Evolutionary conservation across 164 flowering plant genomes (phyloP).

Genomic region (Stephania japonica): DNA sequence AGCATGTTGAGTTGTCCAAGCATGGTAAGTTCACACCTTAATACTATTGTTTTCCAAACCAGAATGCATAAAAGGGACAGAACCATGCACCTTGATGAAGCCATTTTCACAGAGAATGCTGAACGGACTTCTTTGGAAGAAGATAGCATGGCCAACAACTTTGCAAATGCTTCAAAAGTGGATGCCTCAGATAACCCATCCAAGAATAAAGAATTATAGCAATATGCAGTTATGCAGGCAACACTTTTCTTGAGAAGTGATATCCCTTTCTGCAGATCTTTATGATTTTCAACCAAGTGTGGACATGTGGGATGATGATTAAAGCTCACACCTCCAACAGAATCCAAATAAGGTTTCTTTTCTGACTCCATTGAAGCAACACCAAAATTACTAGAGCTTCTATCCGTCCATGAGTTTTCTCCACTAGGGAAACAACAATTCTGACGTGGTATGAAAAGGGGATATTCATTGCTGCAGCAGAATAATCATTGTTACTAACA

Average conservation of each 20-base stretch:
- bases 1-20: no score
- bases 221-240: conserved; percentile 85
- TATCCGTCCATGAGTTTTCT: conserved; percentile 88
- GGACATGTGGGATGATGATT: conserved; percentile 75
- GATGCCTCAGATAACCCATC: conserved; percentile 79
- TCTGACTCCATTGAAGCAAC: conserved; percentile 89
- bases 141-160: conserved; percentile 68
- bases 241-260: conserved; percentile 95
- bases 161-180: conserved; percentile 93
- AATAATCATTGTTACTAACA: conserved; percentile 7
- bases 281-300: conserved; percentile 77
- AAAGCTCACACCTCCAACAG: conserved; percentile 64
- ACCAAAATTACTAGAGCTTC: conserved; percentile 84
- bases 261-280: conserved; percentile 94
- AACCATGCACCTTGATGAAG: conserved; percentile 64
- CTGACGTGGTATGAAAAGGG: conserved; percentile 92
- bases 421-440: conserved; percentile 65
- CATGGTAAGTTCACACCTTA: not conserved
- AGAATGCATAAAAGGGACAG: not conserved
- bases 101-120: conserved; percentile 59
- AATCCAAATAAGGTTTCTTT: conserved; percentile 55
- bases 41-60: not conserved
- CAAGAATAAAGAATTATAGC: conserved; percentile 65
- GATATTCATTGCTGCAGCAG: conserved; percentile 80
- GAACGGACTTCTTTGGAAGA: conserved; percentile 85